Base-by-base conservation (phyloP, 768 basidiomycete species). In the Termitomyces sp. region DNA sequence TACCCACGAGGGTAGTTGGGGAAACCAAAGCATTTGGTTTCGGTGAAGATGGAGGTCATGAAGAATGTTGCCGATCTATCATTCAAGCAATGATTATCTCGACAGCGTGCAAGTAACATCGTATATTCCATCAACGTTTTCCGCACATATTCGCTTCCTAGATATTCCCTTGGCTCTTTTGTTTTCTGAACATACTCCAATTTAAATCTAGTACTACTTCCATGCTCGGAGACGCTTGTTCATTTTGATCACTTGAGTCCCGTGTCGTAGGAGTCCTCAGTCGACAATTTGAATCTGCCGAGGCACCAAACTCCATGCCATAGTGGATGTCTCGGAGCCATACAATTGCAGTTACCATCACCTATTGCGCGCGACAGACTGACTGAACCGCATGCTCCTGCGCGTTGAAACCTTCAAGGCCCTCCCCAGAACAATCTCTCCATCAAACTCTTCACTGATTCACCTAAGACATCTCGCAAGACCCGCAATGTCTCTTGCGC, bases 1-100 rank as follows among this genome's bases (percentile, higher is more conserved):
- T 16, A 77, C 33, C 77, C 76, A 78, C 9, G 69, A 66, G 9
- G 71, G 69, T 16, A 75, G 54, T 32, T 66, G 58, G 9, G 65
- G 62, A 51, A 67, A 66, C 69, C 69, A 70, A 58, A 66, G 49
- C 67, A 68, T 68, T 55, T 57, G 33, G 60, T 45, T 53, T 22
- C 63, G 39, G 50, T 50, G 57, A 61, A 58, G 58, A 50, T 57
- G 46, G 38, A 45, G 44, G 59, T 65, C 66, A 66, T 65, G 55
- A 55, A 64, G 59, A 60, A 55, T 39, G 53, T 44, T 60, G 49
- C 51, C 59, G 42, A 60, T 59, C 42, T 32, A 62, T 59, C 52
- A 40, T 40, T 57, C 50, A 57, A 56, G 39, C 18, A 42, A 18
- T 42, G 40, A 55, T 44, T 44, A 44, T 55, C 54, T 42, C 54